These are phyloP conservation scores for Pichia kluyveri DNA, from an alignment of 805 yeast species.

Conservation along the genomic window DNA sequence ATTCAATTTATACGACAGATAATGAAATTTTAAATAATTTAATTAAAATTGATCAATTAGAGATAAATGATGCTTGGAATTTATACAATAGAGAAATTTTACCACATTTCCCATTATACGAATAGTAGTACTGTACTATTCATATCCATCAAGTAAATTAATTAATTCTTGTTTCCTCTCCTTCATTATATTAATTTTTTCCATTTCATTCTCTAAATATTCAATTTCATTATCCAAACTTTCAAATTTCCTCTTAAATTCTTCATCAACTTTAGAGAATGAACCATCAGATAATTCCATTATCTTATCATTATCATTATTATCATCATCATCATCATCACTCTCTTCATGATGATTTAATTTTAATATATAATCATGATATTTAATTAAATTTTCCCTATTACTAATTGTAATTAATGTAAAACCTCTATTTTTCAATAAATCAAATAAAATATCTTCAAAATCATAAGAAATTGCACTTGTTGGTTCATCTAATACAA, in stretches of 20 bases:
- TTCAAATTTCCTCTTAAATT: constrained; percentile 32
- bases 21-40: constrained; percentile 13
- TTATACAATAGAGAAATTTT: constrained; percentile 10
- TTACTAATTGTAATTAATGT: constrained; percentile 78
- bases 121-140: constrained; percentile 1
- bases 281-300: not conserved
- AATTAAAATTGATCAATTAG: constrained; percentile 22
- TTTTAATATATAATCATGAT: constrained; percentile 70
- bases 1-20: constrained; percentile 3
- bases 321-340: not conserved
- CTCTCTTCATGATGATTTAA: constrained; percentile 51
- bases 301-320: not conserved
- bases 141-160: constrained; percentile 36
- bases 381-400: constrained; percentile 74
- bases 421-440: constrained; percentile 58
- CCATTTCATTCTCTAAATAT: constrained; percentile 51
- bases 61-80: constrained; percentile 19
- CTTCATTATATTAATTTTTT: constrained; percentile 51
- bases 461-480: constrained; percentile 86
- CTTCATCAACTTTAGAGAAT: constrained; percentile 25
- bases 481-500: constrained; percentile 87
- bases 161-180: constrained; percentile 51
- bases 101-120: constrained; percentile 17
- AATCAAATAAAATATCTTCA: constrained; percentile 77
- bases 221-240: constrained; percentile 71